phyloP scores from a whole-genome alignment of 441 rosid genomes.

The Jatropha multifida region DNA sequence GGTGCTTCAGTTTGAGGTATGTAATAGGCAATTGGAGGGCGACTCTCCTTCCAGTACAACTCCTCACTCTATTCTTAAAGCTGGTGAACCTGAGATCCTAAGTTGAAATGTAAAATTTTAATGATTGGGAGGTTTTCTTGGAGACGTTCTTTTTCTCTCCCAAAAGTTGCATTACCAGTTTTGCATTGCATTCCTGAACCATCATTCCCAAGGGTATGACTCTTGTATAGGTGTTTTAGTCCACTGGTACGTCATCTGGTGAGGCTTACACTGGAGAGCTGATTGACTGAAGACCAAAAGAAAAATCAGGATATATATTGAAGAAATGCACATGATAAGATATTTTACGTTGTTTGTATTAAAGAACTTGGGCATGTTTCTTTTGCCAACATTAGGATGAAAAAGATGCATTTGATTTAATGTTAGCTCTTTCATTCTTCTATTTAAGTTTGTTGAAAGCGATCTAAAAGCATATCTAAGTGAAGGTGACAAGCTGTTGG shows the following conservation, averaged over 20 bases:
- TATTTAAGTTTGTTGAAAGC: no score
- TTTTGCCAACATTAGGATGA: no score
- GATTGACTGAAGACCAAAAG: neutral
- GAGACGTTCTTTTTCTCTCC: neutral
- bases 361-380: no score
- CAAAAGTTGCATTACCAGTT: neutral
- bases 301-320: neutral
- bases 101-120: neutral
- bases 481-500: no score
- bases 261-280: neutral
- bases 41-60: neutral
- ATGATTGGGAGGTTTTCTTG: neutral
- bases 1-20: neutral
- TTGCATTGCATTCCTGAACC: neutral
- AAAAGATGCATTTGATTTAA: no score
- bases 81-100: neutral
- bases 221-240: neutral
- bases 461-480: no score
- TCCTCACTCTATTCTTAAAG: neutral
- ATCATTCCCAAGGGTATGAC: neutral
- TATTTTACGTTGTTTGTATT: neutral
- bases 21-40: neutral
- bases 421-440: no score
- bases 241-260: neutral
- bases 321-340: neutral